Evolutionary conservation across 2,329 filamentous ascomycete genomes (phyloP).

Genomic region (Ascocoryne sarcoides): DNA sequence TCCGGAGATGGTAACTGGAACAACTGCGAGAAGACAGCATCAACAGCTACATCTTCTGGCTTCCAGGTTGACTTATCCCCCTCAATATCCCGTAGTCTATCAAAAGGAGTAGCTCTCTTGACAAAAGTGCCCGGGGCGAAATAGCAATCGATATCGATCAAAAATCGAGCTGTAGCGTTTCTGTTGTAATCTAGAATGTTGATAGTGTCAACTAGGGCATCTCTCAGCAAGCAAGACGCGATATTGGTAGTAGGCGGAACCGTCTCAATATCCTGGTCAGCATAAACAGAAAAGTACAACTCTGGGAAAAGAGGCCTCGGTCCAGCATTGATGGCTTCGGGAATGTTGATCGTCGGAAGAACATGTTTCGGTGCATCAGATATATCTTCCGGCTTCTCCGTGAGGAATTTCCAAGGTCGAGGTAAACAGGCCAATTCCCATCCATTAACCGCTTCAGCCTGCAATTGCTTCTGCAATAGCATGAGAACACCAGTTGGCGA

Average conservation of each 20-base stretch:
- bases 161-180: conserved; percentile 72
- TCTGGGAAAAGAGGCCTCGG: conserved; percentile 78
- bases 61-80: conserved; percentile 76
- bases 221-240: conserved; percentile 74
- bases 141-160: conserved; percentile 93
- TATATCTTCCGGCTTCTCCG: conserved; percentile 51
- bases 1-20: conserved; percentile 80
- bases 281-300: conserved; percentile 87
- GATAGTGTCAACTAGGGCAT: conserved; percentile 83
- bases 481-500: conserved; percentile 64
- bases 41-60: conserved; percentile 93
- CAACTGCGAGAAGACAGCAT: conserved; percentile 92
- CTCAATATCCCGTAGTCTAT: conserved; percentile 68
- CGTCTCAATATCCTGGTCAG: conserved; percentile 77
- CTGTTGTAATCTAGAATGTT: conserved; percentile 92
- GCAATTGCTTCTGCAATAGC: conserved; percentile 78
- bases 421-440: conserved; percentile 68
- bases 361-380: conserved; percentile 59
- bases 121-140: conserved; percentile 86
- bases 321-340: conserved; percentile 66
- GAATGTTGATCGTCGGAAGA: conserved; percentile 69
- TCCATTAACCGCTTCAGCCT: conserved; percentile 60
- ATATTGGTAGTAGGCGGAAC: conserved; percentile 72
- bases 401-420: conserved; percentile 57
- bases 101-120: conserved; percentile 86